A percentile compares a stretch with the other conserved stretches of the same genome.
Conservation (phyloP, 2,329 filamentous ascomycete genomes). For the Pyricularia sp. region DNA sequence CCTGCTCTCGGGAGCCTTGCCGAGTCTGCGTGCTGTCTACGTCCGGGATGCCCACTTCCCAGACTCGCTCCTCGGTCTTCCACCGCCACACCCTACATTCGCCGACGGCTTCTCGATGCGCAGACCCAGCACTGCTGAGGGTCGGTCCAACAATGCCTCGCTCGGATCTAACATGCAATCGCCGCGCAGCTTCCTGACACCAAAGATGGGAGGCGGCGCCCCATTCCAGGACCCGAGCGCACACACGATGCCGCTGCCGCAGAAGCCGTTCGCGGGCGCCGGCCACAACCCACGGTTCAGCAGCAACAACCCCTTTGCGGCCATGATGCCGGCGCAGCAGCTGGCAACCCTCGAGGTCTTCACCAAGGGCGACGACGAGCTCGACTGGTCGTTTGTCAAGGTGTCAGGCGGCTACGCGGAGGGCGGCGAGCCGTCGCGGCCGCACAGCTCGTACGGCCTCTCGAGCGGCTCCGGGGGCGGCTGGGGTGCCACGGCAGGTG, state of each 20-base stretch:
- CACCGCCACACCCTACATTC: constrained; percentile 43
- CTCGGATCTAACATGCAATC: constrained; percentile 14
- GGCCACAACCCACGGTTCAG: constrained; percentile 33
- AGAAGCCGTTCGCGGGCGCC: constrained; percentile 11
- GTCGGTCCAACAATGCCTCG: not conserved
- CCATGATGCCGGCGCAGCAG: constrained; percentile 16
- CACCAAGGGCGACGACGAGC: constrained; percentile 43
- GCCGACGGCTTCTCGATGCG: constrained; percentile 22
- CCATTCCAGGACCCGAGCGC: constrained; percentile 8
- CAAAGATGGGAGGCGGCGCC: constrained; percentile 4
- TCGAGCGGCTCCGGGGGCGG: constrained; percentile 39
- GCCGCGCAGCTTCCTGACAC: constrained; percentile 10
- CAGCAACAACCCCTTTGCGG: constrained; percentile 47
- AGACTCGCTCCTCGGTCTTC: constrained; percentile 58
- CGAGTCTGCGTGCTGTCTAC: constrained; percentile 63
- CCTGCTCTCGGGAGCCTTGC: constrained; percentile 62
- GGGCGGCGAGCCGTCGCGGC: constrained; percentile 28
- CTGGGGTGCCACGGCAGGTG: constrained; percentile 19
- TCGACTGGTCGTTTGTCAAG: constrained; percentile 45
- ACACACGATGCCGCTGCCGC: constrained; percentile 6
- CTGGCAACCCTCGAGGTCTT: constrained; percentile 41
- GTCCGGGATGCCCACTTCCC: constrained; percentile 77
- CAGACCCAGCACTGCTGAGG: not conserved
- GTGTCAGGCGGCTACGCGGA: constrained; percentile 22
- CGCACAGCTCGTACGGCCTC: constrained; percentile 40